Conservation (phyloP, 2,329 filamentous ascomycete species). For the Fusarium bulbicola region DNA sequence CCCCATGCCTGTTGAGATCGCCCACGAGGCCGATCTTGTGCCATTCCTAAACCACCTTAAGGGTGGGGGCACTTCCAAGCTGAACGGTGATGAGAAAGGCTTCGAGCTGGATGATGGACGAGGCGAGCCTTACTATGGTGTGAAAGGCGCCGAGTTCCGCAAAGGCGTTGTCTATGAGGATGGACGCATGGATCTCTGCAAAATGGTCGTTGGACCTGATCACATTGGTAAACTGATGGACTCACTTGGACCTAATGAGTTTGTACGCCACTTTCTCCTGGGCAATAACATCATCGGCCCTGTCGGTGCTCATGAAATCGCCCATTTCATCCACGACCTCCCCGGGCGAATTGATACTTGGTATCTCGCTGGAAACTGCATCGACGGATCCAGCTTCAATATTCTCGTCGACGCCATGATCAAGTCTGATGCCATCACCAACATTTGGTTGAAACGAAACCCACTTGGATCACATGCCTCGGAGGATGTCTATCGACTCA, state of each 20-base stretch:
- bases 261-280: constrained; percentile 61
- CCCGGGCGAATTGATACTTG: constrained; percentile 62
- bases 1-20: constrained; percentile 48
- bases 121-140: constrained; percentile 50
- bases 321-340: constrained; percentile 55
- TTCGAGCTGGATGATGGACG: constrained; percentile 47
- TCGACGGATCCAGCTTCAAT: constrained; percentile 54
- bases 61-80: constrained; percentile 43
- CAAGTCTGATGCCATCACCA: constrained; percentile 54
- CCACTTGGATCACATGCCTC: constrained; percentile 54
- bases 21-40: constrained; percentile 44
- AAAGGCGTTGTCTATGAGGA: constrained; percentile 59
- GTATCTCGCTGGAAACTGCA: constrained; percentile 65
- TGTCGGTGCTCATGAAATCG: constrained; percentile 56
- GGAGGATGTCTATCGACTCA: constrained; percentile 54
- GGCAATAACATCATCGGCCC: constrained; percentile 65
- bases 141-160: constrained; percentile 49
- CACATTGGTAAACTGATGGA: constrained; percentile 61
- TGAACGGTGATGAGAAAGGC: constrained; percentile 37
- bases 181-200: constrained; percentile 63
- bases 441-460: constrained; percentile 65
- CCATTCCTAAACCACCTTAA: constrained; percentile 48
- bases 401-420: constrained; percentile 56
- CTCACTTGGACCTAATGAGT: constrained; percentile 56
- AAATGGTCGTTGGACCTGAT: constrained; percentile 62